phyloP scores from a whole-genome alignment of 495 filamentous ascomycete genomes.

The Neurospora discreta region DNA sequence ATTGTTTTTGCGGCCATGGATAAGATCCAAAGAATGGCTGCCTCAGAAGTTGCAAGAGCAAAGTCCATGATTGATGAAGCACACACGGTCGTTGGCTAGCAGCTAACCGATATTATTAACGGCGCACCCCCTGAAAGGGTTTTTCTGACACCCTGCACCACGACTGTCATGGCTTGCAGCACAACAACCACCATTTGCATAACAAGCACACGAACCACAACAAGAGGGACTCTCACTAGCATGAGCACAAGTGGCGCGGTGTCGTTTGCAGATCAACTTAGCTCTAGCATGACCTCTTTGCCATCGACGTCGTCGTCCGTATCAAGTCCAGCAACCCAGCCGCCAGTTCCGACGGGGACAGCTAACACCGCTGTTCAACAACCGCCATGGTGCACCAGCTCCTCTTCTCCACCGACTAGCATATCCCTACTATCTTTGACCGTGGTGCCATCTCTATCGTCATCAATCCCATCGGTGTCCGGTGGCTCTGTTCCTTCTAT shows the following conservation, averaged over 20 bases:
- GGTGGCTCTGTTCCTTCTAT: neutral
- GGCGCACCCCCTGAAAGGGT: conserved; percentile 4
- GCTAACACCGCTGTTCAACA: neutral
- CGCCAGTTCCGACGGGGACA: neutral
- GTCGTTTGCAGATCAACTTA: neutral
- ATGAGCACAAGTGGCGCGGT: neutral
- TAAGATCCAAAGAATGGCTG: conserved; percentile 8
- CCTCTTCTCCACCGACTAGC: neutral
- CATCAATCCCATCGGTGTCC: neutral
- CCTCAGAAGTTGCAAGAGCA: conserved; percentile 8
- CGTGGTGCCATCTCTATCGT: neutral
- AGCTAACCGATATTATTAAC: conserved; percentile 5
- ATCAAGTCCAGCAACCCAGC: neutral
- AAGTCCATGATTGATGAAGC: conserved; percentile 10
- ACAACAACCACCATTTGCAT: conserved; percentile 5
- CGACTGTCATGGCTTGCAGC: conserved; percentile 10
- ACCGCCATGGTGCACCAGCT: neutral
- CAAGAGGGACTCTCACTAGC: neutral
- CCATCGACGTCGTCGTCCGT: neutral
- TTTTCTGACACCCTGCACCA: conserved; percentile 9
- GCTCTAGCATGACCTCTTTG: neutral
- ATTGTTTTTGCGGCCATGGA: conserved; percentile 11
- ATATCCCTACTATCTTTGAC: neutral
- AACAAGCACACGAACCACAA: conserved; percentile 3
- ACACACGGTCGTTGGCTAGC: conserved; percentile 4